Conservation (phyloP, 202 grass and related monocot genomes). For the Hordeum pubiflorum region DNA sequence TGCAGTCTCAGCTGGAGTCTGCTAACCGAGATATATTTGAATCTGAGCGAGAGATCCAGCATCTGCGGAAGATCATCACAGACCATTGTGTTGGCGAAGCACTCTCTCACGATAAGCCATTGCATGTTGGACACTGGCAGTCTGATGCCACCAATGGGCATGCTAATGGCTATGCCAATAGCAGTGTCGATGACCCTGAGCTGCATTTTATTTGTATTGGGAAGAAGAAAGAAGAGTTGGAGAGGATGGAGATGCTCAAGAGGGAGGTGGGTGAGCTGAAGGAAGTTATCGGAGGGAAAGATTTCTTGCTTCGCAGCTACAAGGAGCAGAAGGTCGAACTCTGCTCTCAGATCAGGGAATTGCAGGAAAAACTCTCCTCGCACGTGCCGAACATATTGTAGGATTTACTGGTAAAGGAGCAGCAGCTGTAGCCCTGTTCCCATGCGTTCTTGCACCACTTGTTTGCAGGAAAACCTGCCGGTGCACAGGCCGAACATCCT, state of each 20-base stretch:
- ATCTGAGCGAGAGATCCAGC: slow-evolving; percentile 65
- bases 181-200: slow-evolving; percentile 38
- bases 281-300: slow-evolving; percentile 85
- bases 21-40: slow-evolving; percentile 72
- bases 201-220: slow-evolving; percentile 32
- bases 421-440: slow-evolving; percentile 2
- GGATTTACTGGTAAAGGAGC: slow-evolving; percentile 5
- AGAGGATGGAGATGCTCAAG: slow-evolving; percentile 69
- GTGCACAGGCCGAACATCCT: slow-evolving; percentile 2
- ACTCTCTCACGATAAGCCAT: slow-evolving; percentile 33
- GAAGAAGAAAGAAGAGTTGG: slow-evolving; percentile 44
- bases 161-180: slow-evolving; percentile 48
- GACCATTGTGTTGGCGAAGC: slow-evolving; percentile 60
- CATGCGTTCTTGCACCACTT: background rate
- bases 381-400: slow-evolving; percentile 89
- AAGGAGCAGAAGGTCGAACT: slow-evolving; percentile 90
- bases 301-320: slow-evolving; percentile 87
- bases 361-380: slow-evolving; percentile 62
- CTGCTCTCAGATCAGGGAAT: slow-evolving; percentile 66
- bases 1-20: slow-evolving; percentile 65
- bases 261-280: slow-evolving; percentile 67
- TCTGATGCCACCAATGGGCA: slow-evolving; percentile 34
- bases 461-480: slow-evolving; percentile 5
- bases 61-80: slow-evolving; percentile 68
- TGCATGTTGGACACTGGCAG: slow-evolving; percentile 46